Percentiles rank a stretch among this genome's conserved stretches.
Evolutionary conservation across 352 stramenopile genomes (phyloP).

Genomic region (Phytopythium ostracodes): DNA sequence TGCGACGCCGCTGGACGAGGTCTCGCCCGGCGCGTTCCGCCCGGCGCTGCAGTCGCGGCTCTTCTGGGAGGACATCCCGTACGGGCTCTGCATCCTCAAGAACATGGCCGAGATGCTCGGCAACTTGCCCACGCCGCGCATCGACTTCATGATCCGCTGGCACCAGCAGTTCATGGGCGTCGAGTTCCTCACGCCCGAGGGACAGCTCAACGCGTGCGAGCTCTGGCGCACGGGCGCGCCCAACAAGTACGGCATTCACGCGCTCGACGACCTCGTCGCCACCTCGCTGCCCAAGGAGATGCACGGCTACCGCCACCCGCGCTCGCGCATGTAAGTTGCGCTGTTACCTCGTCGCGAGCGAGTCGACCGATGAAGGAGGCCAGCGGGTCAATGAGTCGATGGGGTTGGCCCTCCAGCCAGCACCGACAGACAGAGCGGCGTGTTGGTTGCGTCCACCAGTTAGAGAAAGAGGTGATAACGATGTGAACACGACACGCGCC

Average conservation of each 20-base stretch:
- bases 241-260: conserved; percentile 91
- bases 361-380: no score
- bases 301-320: conserved; percentile 84
- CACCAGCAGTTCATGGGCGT: conserved; percentile 91
- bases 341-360: no score
- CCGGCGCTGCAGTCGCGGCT: conserved; percentile 83
- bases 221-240: conserved; percentile 86
- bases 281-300: conserved; percentile 87
- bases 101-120: conserved; percentile 92
- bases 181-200: conserved; percentile 81
- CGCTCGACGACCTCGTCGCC: conserved; percentile 85
- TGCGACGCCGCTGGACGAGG: conserved; percentile 83
- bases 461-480: neutral
- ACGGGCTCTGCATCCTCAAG: conserved; percentile 91
- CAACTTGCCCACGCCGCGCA: conserved; percentile 90
- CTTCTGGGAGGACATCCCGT: conserved; percentile 93
- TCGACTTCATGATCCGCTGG: conserved; percentile 94
- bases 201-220: conserved; percentile 86
- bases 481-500: neutral
- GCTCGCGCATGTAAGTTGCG: conserved; percentile 58
- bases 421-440: neutral
- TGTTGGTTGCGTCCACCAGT: neutral
- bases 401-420: conserved; percentile 8
- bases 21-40: conserved; percentile 67
- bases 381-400: conserved; percentile 2